Conservation (phyloP, 352 stramenopile species). For the Blastocystis sp. region DNA sequence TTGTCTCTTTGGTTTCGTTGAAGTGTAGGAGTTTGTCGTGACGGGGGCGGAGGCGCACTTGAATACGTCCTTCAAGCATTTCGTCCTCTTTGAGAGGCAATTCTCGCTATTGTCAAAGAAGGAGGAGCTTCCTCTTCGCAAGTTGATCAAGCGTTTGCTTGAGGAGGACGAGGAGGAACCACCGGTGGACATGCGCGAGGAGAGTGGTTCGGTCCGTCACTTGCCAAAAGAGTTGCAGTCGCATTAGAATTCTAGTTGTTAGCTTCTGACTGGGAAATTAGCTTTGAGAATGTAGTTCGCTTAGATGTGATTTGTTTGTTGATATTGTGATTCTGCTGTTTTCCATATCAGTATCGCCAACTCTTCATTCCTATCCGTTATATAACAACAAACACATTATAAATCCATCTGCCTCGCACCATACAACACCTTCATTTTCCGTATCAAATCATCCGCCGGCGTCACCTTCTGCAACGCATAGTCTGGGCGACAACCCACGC, state of each 20-base stretch:
- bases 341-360: too few species aligned
- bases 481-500: neutral
- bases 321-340: too few species aligned
- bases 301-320: too few species aligned
- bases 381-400: neutral
- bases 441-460: neutral
- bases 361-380: too few species aligned
- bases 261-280: too few species aligned
- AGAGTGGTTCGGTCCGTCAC: neutral
- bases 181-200: constrained; percentile 57
- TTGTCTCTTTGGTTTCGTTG: neutral
- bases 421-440: neutral
- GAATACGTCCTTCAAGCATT: constrained; percentile 95
- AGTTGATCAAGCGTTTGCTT: constrained; percentile 80
- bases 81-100: constrained; percentile 87
- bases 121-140: constrained; percentile 82
- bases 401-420: constrained; percentile 17
- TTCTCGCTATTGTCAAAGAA: constrained; percentile 82
- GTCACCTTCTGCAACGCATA: neutral
- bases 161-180: constrained; percentile 29
- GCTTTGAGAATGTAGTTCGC: too few species aligned
- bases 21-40: constrained; percentile 72
- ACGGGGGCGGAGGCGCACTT: constrained; percentile 84
- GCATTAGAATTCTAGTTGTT: constrained; percentile 30
- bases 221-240: too few species aligned